These are phyloP conservation scores for Cadophora sp. DNA, from an alignment of 2,329 filamentous ascomycete genomes.

Conservation along the genomic window DNA sequence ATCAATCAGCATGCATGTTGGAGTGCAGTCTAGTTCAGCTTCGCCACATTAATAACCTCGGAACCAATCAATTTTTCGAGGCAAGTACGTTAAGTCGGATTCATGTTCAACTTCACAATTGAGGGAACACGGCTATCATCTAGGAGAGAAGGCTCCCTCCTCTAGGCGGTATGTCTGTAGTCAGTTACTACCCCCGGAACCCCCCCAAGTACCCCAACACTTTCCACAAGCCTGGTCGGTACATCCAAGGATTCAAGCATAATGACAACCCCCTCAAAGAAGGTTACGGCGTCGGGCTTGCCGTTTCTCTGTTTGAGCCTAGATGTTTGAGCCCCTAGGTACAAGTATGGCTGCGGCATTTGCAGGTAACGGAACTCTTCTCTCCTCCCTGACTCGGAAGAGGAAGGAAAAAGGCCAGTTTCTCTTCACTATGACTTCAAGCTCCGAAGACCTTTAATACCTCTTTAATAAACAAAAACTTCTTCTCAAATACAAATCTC, in stretches of 20 bases:
- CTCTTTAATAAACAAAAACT: not conserved
- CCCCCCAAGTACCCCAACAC: constrained; percentile 6
- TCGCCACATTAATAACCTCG: constrained; percentile 1
- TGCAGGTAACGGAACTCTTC: not conserved
- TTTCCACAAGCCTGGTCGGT: constrained; percentile 2
- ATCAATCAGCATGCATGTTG: constrained; percentile 8
- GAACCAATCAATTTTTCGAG: not conserved
- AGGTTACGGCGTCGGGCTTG: not conserved
- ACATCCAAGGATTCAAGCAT: not conserved
- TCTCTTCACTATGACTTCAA: not conserved
- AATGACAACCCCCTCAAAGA: too few species aligned
- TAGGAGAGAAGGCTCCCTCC: not conserved
- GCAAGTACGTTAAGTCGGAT: not conserved
- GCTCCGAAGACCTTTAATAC: not conserved
- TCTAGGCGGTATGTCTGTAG: too few species aligned
- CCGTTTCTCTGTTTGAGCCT: not conserved
- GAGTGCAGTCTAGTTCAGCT: not conserved
- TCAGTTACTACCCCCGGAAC: not conserved
- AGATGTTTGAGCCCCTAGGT: not conserved
- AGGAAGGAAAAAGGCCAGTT: not conserved
- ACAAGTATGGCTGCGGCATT: too few species aligned
- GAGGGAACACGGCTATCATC: not conserved
- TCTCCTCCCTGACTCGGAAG: not conserved
- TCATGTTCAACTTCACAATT: not conserved
- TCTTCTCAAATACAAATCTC: not conserved